Evolutionary conservation across 2,329 filamentous ascomycete genomes (phyloP).

Genomic region (Chrysosporium queenslandicum): DNA sequence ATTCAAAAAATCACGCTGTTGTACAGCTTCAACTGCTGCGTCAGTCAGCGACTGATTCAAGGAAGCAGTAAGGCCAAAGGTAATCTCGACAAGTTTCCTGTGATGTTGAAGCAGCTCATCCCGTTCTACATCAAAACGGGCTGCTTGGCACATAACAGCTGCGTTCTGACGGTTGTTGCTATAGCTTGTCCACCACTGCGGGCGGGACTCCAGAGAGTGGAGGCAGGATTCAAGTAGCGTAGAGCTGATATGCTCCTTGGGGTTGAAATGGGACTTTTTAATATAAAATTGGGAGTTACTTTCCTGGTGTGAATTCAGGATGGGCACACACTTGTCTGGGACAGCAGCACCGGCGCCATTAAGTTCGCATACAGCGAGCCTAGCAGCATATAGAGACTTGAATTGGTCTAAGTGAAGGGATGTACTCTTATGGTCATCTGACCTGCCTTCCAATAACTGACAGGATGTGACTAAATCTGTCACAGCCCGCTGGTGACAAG

Average conservation of each 20-base stretch:
- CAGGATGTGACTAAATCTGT: constrained; percentile 46
- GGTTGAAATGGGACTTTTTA: background rate
- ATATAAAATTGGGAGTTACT: constrained; percentile 13
- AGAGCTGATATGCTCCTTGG: background rate
- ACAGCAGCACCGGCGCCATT: constrained; percentile 42
- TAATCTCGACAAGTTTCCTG: constrained; percentile 30
- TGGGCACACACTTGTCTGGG: constrained; percentile 43
- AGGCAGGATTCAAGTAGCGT: constrained; percentile 43
- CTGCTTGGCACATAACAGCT: constrained; percentile 52
- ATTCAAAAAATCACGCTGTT: constrained; percentile 29
- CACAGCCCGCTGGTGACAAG: constrained; percentile 46
- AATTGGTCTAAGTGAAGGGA: constrained; percentile 34
- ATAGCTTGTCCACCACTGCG: constrained; percentile 56
- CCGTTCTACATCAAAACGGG: constrained; percentile 49
- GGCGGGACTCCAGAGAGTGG: constrained; percentile 43
- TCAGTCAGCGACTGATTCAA: constrained; percentile 28
- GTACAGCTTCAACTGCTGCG: constrained; percentile 23
- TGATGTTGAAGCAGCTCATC: constrained; percentile 36
- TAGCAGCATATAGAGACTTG: constrained; percentile 51
- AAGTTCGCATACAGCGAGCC: constrained; percentile 55
- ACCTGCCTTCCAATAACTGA: constrained; percentile 37
- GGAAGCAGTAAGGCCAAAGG: constrained; percentile 27
- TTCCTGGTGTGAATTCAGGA: constrained; percentile 29
- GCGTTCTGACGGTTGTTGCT: constrained; percentile 53
- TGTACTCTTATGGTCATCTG: constrained; percentile 21